Evolutionary conservation across 495 filamentous ascomycete species (phyloP).

Genomic region (Aspergillus campestris): DNA sequence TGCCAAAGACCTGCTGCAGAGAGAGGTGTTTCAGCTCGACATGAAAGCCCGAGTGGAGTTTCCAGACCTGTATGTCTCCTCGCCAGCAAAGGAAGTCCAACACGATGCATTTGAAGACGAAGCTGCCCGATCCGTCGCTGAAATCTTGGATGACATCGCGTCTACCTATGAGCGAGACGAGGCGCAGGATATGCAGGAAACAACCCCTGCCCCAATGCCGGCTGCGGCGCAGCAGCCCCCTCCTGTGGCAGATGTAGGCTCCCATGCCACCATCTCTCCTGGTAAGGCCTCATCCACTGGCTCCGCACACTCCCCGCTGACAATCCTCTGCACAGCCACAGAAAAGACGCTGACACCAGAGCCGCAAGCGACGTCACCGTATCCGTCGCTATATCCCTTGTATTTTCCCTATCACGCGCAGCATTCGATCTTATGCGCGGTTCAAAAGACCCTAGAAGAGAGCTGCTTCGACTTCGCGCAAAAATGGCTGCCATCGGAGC

Average conservation of each 20-base stretch:
- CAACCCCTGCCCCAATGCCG: no score
- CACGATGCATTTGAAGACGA: slow-evolving; percentile 6
- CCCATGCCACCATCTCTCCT: no score
- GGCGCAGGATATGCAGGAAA: not conserved
- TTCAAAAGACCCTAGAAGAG: slow-evolving; percentile 32
- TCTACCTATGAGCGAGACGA: slow-evolving; percentile 1
- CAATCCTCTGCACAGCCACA: no score
- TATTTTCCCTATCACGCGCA: slow-evolving; percentile 33
- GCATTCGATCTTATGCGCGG: slow-evolving; percentile 27
- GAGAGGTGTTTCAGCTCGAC: no score
- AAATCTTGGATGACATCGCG: slow-evolving; percentile 5
- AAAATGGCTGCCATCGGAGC: slow-evolving; percentile 22
- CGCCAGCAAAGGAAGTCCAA: slow-evolving; percentile 12
- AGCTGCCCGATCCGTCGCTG: slow-evolving; percentile 1
- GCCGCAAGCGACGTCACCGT: no score
- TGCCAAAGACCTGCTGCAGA: no score
- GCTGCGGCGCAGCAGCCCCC: no score
- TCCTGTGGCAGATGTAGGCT: no score
- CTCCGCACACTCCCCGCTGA: no score
- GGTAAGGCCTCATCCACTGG: no score
- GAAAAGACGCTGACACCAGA: no score
- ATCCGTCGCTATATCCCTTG: slow-evolving; percentile 25
- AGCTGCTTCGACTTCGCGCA: slow-evolving; percentile 31
- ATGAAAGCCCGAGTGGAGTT: no score
- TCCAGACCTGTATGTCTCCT: not conserved